Evolutionary conservation across 768 basidiomycete species (phyloP), one percentile per base, ranked within the genome.

Genomic region (Calocera cornea): DNA sequence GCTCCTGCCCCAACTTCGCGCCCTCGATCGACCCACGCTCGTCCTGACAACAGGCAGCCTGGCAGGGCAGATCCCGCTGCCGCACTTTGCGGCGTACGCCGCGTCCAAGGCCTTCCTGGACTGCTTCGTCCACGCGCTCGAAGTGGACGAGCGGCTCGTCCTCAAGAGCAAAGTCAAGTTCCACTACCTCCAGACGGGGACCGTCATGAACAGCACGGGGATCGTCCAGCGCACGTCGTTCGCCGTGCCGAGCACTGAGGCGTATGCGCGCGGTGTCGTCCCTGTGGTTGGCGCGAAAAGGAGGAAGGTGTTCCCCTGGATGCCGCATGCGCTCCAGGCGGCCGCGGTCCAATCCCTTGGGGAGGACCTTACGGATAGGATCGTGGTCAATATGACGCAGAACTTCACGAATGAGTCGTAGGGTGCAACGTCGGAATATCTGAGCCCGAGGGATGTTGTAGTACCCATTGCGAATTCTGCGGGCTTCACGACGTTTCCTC

Each of bases 101-200:
- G 41, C 69, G 12, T 38, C 22, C 44, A 70, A 70, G 54, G 50
- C 34, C 12, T 67, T 67, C 67, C 22, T 68, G 44, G 67, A 68
- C 24, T 33, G 34, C n/a, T 34, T 70, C 29, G 27, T 50, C 3
- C 50, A 67, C 24, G 64, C 47, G 1, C 64, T 70, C 12, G 49
- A 64, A 1, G 36, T 65, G 16, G 69, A 70, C 54, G 69, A 70
- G 41, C 69, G 69, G 24, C 44, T 47, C 44, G 24, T 47, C 44
- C 19, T 47, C 19, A 17, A 47, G 19, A 8, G 8, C 44, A 7
- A 19, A 19, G 24, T 47, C 8, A 47, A 47, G 19, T 47, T 47
- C 8, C 44, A 47, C 44, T 47, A 47, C 44, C 19, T 47, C 8
- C 44, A 47, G 44, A 47, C 44, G 24, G 44, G 8, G 44, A 47